These are phyloP conservation scores for Geotrichum ghanense DNA, from an alignment of 805 yeast species.

Conservation along the genomic window DNA sequence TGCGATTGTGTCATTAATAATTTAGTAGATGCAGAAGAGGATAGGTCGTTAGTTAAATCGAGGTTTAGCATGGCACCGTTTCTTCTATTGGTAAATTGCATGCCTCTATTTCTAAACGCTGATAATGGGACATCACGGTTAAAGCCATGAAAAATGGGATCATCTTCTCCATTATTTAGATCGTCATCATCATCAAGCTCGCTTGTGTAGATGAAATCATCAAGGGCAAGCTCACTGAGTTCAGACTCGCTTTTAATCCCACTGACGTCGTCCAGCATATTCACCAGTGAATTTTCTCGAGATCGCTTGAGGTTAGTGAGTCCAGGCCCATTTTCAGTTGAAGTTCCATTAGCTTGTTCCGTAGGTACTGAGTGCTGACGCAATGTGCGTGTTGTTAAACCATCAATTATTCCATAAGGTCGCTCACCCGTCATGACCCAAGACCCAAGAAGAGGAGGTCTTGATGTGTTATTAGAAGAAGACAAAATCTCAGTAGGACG, in stretches of 20 bases:
- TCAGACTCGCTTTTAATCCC: conserved; percentile 27
- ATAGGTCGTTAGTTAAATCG: not conserved
- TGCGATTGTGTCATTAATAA: conserved; percentile 23
- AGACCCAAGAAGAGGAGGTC: conserved; percentile 89
- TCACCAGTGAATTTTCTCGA: conserved; percentile 1
- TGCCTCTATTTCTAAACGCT: conserved; percentile 79
- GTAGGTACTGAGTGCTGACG: conserved; percentile 16
- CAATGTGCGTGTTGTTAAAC: conserved; percentile 77
- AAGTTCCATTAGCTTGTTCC: conserved; percentile 13
- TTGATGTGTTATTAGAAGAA: conserved; percentile 67
- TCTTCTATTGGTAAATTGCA: conserved; percentile 14
- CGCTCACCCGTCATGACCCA: conserved; percentile 71
- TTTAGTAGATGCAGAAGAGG: conserved; percentile 11
- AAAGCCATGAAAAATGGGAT: conserved; percentile 23
- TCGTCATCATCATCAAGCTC: conserved; percentile 54
- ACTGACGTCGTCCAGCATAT: conserved; percentile 2
- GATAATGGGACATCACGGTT: conserved; percentile 64
- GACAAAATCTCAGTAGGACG: conserved; percentile 90
- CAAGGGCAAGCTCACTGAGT: conserved; percentile 42
- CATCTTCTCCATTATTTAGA: conserved; percentile 11
- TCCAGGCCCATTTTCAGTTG: conserved; percentile 8
- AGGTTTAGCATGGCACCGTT: not conserved
- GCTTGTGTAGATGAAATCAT: conserved; percentile 79
- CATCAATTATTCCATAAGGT: conserved; percentile 92
- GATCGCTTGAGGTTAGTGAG: conserved; percentile 10